A percentile compares a stretch with the other conserved stretches of the same genome.
Conservation (phyloP, 2,329 filamentous ascomycete species). For the Phaeosphaeriaceae sp. region DNA sequence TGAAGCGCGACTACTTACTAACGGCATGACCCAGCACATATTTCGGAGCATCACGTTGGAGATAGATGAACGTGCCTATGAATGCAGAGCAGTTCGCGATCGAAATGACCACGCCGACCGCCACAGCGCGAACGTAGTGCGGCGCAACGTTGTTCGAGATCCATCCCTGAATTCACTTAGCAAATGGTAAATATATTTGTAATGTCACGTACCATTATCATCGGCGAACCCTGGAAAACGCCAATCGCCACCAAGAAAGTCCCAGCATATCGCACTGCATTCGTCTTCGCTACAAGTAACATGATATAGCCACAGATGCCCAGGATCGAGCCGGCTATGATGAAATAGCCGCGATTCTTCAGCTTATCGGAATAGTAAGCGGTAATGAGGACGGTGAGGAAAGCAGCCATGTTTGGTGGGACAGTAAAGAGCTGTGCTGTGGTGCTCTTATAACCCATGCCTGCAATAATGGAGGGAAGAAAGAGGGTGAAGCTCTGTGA, state of each 20-base stretch:
- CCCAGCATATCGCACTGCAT: slow-evolving; percentile 48
- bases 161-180: slow-evolving; percentile 40
- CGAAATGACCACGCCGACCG: slow-evolving; percentile 55
- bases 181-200: too few relatives aligned
- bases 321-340: slow-evolving; percentile 58
- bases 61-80: slow-evolving; percentile 60
- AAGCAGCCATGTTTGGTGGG: slow-evolving; percentile 53
- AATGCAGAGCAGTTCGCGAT: slow-evolving; percentile 61
- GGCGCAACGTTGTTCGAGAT: slow-evolving; percentile 55
- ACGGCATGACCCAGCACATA: slow-evolving; percentile 29
- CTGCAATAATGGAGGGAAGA: slow-evolving; percentile 48
- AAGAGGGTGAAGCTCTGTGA: slow-evolving; percentile 46
- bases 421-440: slow-evolving; percentile 49
- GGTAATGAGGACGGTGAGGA: slow-evolving; percentile 42
- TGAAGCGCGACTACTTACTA: neutral
- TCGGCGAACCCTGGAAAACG: slow-evolving; percentile 48
- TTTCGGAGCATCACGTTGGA: slow-evolving; percentile 51
- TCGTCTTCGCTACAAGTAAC: slow-evolving; percentile 55
- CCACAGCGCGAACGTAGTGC: slow-evolving; percentile 64
- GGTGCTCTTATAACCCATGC: slow-evolving; percentile 49
- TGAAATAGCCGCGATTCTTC: slow-evolving; percentile 53
- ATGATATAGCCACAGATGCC: slow-evolving; percentile 58
- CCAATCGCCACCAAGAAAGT: slow-evolving; percentile 52
- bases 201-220: slow-evolving; percentile 46
- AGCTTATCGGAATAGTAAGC: slow-evolving; percentile 56